These are phyloP conservation scores for Aspergillus quadricinctus DNA, from an alignment of 2,329 filamentous ascomycete genomes.

Conservation along the genomic window DNA sequence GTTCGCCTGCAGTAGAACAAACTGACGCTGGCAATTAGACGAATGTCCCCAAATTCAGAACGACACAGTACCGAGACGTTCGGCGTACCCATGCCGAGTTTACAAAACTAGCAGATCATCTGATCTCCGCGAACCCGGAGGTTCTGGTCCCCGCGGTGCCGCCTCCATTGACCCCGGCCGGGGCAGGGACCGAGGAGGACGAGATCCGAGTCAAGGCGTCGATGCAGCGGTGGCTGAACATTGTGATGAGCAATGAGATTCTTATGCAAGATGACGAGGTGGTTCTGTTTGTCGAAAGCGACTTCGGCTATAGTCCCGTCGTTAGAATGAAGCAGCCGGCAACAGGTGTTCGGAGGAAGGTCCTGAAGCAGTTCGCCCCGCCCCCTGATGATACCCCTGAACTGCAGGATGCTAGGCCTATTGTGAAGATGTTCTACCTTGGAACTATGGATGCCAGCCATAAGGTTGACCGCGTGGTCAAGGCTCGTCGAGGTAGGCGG, in stretches of 20 bases:
- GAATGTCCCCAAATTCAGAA: constrained; percentile 96
- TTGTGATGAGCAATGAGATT: constrained; percentile 85
- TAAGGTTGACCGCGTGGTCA: constrained; percentile 92
- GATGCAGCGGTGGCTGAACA: constrained; percentile 93
- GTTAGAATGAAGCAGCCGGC: constrained; percentile 95
- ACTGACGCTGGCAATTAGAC: constrained; percentile 55
- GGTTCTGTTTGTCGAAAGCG: constrained; percentile 97
- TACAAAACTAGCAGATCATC: constrained; percentile 88
- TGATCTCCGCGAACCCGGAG: constrained; percentile 97
- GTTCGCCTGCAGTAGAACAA: constrained; percentile 4
- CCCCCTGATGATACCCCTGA: constrained; percentile 96
- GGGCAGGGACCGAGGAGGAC: constrained; percentile 93
- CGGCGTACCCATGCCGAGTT: constrained; percentile 94
- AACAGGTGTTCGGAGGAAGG: constrained; percentile 88
- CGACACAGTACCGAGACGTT: constrained; percentile 96
- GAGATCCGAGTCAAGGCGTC: constrained; percentile 82
- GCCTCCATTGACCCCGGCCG: constrained; percentile 88
- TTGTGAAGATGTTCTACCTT: constrained; percentile 93
- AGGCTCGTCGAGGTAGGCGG: constrained; percentile 74
- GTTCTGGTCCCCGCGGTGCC: constrained; percentile 91
- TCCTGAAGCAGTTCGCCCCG: constrained; percentile 96
- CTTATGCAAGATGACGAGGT: constrained; percentile 95
- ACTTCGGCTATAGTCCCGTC: constrained; percentile 96
- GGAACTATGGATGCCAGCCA: constrained; percentile 96
- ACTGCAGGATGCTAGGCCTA: constrained; percentile 79